A percentile compares a stretch with the other conserved stretches of the same genome.
These are phyloP conservation scores for Alternaria triticimaculans DNA, from an alignment of 2,329 filamentous ascomycete species.

Conservation along the genomic window DNA sequence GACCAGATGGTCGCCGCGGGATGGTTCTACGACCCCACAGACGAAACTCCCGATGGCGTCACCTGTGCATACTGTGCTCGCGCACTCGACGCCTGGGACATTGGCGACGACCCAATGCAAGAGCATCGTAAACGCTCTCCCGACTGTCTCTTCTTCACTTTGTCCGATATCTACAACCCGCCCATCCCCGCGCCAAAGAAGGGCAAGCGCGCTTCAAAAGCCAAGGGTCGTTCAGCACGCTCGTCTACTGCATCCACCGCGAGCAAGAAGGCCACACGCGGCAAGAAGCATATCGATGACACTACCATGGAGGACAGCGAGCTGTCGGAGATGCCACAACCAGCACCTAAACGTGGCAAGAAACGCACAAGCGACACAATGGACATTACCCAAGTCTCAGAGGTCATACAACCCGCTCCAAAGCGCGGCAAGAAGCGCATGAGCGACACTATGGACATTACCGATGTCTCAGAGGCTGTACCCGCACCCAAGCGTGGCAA, in stretches of 20 bases:
- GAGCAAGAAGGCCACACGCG: conserved; percentile 22
- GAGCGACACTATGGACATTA: background rate
- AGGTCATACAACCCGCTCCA: background rate
- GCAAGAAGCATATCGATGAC: conserved; percentile 29
- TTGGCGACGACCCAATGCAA: conserved; percentile 86
- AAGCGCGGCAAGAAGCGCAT: background rate
- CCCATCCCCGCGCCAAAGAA: conserved; percentile 33
- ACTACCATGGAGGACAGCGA: background rate
- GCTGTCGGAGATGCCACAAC: background rate
- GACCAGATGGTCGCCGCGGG: conserved; percentile 89
- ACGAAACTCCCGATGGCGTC: conserved; percentile 85
- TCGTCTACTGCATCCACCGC: conserved; percentile 21
- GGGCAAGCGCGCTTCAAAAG: conserved; percentile 35
- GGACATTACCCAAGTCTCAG: background rate
- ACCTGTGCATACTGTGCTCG: conserved; percentile 91
- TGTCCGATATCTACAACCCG: conserved; percentile 63
- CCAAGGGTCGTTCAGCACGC: conserved; percentile 35
- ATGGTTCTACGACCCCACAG: conserved; percentile 89
- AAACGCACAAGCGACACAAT: background rate
- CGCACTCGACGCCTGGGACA: conserved; percentile 93
- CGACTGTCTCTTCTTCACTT: conserved; percentile 80
- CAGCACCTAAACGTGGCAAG: background rate
- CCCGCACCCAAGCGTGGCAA: conserved; percentile 5
- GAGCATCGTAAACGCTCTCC: conserved; percentile 84
- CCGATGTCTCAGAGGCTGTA: background rate